A percentile compares a stretch with the other conserved stretches of the same genome.
Evolutionary conservation across 129 eudicot genomes (phyloP).

Genomic region (Flaveria bidentis): DNA sequence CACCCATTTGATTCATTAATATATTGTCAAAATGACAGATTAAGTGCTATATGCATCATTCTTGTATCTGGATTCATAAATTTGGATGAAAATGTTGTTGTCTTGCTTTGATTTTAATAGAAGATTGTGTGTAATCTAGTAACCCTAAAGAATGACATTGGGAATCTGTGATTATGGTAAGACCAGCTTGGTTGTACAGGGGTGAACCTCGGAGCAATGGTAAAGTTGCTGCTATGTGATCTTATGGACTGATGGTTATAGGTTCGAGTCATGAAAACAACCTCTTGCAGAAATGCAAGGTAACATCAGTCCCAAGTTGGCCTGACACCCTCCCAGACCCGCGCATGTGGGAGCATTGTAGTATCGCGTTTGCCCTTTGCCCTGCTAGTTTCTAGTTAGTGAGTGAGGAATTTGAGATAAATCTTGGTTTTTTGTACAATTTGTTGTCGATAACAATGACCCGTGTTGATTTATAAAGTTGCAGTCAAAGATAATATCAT

Average conservation of each 20-base stretch:
- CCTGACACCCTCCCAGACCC: no score
- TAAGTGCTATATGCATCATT: conserved; percentile 11
- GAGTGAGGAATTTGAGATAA: conserved; percentile 16
- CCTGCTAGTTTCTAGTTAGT: neutral
- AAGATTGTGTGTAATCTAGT: conserved; percentile 6
- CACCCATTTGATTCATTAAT: conserved; percentile 6
- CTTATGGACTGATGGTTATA: no score
- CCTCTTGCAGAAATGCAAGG: no score
- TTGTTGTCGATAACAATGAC: neutral
- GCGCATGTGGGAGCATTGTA: no score
- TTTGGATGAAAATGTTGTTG: neutral
- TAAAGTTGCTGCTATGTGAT: no score
- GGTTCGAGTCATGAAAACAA: no score
- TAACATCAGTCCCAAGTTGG: no score
- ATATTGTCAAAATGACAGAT: neutral
- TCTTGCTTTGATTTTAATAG: neutral
- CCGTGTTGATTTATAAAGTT: neutral
- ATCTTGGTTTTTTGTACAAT: conserved; percentile 17
- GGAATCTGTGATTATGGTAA: conserved; percentile 19
- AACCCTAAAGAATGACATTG: conserved; percentile 21
- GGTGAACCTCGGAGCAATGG: no score
- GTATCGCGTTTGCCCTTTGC: no score
- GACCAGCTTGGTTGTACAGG: neutral
- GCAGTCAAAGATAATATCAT: neutral
- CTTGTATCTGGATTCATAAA: conserved; percentile 10